Base-by-base conservation (phyloP, 108 stramenopile genomes). In the Schizochytrium sp. region DNA sequence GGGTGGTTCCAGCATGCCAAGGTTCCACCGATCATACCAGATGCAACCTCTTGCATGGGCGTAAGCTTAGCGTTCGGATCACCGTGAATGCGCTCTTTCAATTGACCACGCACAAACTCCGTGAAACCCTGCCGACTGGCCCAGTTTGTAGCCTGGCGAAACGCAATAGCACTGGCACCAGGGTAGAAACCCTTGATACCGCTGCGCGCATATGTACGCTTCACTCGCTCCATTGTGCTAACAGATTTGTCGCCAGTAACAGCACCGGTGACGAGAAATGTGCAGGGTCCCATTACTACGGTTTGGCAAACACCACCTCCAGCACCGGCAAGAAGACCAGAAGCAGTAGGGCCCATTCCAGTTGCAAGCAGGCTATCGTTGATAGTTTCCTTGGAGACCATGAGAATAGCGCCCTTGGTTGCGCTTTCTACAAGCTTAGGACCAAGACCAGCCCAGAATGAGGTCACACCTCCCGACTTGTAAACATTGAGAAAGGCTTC, bases 81-180 rank as follows among this genome's bases (percentile, higher is more conserved):
- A 13, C 47, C 89, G 47, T 89, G 57, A 17, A 72, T 10, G 41
- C 72, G 53, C 49, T 42, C 28, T 57, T 91, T 91, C 44, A 91
- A 45, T 12, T 41, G 88, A 44, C 40, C 49, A 55, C 89, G 60
- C 38, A 72, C 55, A 8, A 87, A n/a, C 15, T 91, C 91, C 41
- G 91, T 91, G 15, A 91, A 88, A 2, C 87, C 91, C 69, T 91
- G 91, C 7, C 91, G 59, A 17, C 87, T 87, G 17, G 91, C 91
- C 91, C 91, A 91, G 89, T 91, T 91, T n/a, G 87, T 91, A 3
- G 89, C 91, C 64, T 91, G 91, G 12, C 91, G 88, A 45, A 90
- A 53, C 13, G 89, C 89, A 45, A 91, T 55, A 19, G 91, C 91
- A n/a, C 83, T 88, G n/a, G 53, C 89, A 55, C 91, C 91, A 57